Base-by-base conservation (phyloP, 257 asterid genomes). In the Scutellaria galericulata region DNA sequence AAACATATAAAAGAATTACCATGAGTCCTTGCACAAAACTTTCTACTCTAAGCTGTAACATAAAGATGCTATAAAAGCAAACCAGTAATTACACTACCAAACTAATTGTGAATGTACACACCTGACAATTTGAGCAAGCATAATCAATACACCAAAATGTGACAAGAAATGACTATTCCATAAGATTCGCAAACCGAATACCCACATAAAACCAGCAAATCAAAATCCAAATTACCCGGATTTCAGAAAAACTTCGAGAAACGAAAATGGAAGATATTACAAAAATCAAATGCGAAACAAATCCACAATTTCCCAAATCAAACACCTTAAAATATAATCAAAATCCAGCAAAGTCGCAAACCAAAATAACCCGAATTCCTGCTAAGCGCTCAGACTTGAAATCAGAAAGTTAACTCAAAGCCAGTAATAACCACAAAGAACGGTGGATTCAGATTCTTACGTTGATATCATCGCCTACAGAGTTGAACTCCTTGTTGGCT, bases 401-500 rank as follows among this genome's bases (percentile, higher is more conserved):
- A 53, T 39, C 64, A 60, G 57, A 66, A 61, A 58, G 37, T 31
- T 13, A 41, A 68, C 22, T 37, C 3, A 13, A 14, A 54, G n/a
- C 14, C 12, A 51, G 48, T 7, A 22, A 44, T 14, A 37, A 41
- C 9, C 41, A 50, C 6, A 11, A 54, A 31, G 24, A 46, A n/a
- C 9, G 52, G 61, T 11, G 48, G 45, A 48, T 15, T 27, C 7
- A 22, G 58, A 71, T 53, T 3, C 89, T 76, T 83, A 92, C 97
- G 61, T 81, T 86, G 79, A 92, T 73, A 75, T 92, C 97, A 50
- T 92, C 87, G 44, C 90, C 89, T 60, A 92, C 97, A 18, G 96
- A 86, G 78, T 67, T 72, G 56, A 92, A 9, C 79, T 92, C 95
- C 83, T 82, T 89, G 80, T 75, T 86, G 70, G 97, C 97, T 64